Conservation (phyloP, 306 rosid species). For the Oemleria cerasiformis region DNA sequence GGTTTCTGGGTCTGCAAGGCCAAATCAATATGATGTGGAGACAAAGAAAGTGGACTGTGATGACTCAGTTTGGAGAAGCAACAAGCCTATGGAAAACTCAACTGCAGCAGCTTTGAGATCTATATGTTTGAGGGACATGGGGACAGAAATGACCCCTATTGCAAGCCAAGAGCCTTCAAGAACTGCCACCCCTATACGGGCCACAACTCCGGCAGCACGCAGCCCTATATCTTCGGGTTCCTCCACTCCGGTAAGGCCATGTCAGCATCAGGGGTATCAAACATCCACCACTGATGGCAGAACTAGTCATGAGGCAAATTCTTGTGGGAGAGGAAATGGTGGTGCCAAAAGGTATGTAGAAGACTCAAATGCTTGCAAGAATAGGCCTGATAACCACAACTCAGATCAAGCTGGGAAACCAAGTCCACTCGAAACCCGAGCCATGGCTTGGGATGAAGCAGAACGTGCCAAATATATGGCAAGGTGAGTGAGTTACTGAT, state of each 20-base stretch:
- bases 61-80: constrained; percentile 68
- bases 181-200: constrained; percentile 81
- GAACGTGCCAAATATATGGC: constrained; percentile 90
- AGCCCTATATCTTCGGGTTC: constrained; percentile 80
- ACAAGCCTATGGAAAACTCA: constrained; percentile 39
- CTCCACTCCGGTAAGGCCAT: constrained; percentile 58
- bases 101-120: constrained; percentile 45
- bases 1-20: constrained; percentile 19
- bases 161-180: constrained; percentile 95
- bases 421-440: constrained; percentile 69
- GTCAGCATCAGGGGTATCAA: constrained; percentile 41
- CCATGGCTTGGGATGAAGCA: constrained; percentile 97
- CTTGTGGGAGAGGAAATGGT: constrained; percentile 27
- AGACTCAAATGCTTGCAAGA: constrained; percentile 40
- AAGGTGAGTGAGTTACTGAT: constrained; percentile 44
- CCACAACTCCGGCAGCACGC: constrained; percentile 62
- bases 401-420: constrained; percentile 46
- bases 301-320: constrained; percentile 23
- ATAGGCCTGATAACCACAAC: constrained; percentile 29
- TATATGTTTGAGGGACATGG: constrained; percentile 91
- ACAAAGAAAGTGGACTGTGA: constrained; percentile 75
- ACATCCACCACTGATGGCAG: constrained; percentile 27
- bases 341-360: constrained; percentile 38
- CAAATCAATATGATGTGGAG: constrained; percentile 44
- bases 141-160: constrained; percentile 97